Base-by-base conservation (phyloP, 1,284 basidiomycete species). In the Trichosporon ovoides region DNA sequence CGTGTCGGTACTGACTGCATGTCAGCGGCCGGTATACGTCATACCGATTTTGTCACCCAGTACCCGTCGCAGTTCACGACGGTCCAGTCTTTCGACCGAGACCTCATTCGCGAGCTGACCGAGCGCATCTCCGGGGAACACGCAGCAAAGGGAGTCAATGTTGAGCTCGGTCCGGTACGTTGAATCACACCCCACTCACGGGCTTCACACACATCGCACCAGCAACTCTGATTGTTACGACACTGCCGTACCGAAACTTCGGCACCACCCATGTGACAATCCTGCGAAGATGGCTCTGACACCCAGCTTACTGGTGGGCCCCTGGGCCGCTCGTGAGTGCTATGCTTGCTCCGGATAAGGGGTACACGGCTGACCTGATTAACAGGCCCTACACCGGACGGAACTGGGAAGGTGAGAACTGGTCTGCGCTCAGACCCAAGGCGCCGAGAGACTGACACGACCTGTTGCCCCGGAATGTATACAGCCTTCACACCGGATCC, bases 1-100 rank as follows among this genome's bases (percentile, higher is more conserved):
- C 28, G n/a, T 19, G 33, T 19, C 18, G n/a, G 22, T 18, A 12
- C 57, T 57, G 31, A 59, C 55, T 1, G 11, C 22, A 20, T 10
- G 10, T 2, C 85, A 82, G 78, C 86, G 2, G 81, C 74, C 4
- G 76, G 76, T 2, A 70, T 73, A 11, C 60, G 76, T 33, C 72
- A 74, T 52, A 76, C 74, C 24, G 72, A 73, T 57, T 77, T 76
- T 57, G 66, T 75, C 49, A 76, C 75, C 4, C 77, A 78, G 57
- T 78, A 80, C 67, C 80, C 81, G 1, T 76, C 78, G 16, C 78
- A 72, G 40, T 75, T 81, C 59, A 80, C 80, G 6, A 72, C 74
- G 2, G 79, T 78, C 0, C 78, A 80, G 12, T 80, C 80, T 3
- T 83, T 79, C 62, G 74, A 79, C 60, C 63, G 70, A 37, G 72